Evolutionary conservation across 345 rosid species (phyloP), one percentile per base, ranked within the genome.

Genomic region (Euphorbia tirucalli): DNA sequence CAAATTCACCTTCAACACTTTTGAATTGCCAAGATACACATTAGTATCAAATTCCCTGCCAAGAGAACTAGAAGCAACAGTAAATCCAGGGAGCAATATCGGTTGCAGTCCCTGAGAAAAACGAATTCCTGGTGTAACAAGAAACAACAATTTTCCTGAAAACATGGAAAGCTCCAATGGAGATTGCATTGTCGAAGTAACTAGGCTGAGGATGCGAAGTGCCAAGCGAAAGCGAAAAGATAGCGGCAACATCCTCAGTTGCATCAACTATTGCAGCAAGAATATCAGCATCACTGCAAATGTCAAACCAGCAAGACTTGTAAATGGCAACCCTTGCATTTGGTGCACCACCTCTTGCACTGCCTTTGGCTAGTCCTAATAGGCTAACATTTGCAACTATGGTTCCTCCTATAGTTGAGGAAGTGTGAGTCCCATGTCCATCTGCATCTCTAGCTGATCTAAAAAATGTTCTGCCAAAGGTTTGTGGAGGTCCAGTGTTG

Each of bases 11-110:
- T 78, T 73, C 21, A 74, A 35, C 37, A 76, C 18, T 60, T 73
- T 44, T 35, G 77, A 80, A 61, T 85, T 82, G 37, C 79, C 81
- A 27, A 85, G 80, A 66, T 61, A 56, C 4, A 76, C 61, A 68
- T 75, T 16, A 7, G 73, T 72, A 61, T 56, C 25, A 78, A 80
- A 83, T 61, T 78, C 80, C 64, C 89, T 39, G 58, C 80, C 87
- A 18, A 82, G 16, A 39, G 86, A 69, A 35, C 88, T 83, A 46
- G 85, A 83, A 14, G 87, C 89, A 18, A 85, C 85, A 16, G 81
- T 83, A 22, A 28, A 83, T 78, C 89, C 87, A 76, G 46, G 89
- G 88, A 72, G 84, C 87, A 48, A 77, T 85, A 65, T 85, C 78
- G 60, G 64, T 21, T 37, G 79, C 80, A 24, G 83, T 79, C n/a